phyloP scores from a whole-genome alignment of 345 rosid genomes.

The Eucalyptus erythrocorys region DNA sequence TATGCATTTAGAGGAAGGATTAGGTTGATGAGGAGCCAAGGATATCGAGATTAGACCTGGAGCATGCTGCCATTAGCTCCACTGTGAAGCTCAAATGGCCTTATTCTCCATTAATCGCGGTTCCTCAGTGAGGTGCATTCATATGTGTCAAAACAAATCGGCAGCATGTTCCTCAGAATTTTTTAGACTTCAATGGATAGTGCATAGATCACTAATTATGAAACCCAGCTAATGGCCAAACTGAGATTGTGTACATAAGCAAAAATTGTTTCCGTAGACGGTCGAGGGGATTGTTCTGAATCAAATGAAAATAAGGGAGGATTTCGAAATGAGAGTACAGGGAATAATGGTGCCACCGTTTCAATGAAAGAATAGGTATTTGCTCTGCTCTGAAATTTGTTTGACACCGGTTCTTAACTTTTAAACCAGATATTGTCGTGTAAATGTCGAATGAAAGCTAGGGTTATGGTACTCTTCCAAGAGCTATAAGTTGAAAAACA shows the following conservation, averaged over 20 bases:
- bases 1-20: background rate
- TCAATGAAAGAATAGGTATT: fast-evolving
- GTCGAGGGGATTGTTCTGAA: background rate
- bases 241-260: background rate
- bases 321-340: fast-evolving
- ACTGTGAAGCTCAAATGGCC: background rate
- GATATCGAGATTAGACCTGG: background rate
- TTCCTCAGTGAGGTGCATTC: background rate
- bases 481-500: background rate
- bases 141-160: background rate
- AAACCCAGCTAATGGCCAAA: background rate
- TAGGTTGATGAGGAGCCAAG: background rate
- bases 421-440: too few relatives aligned
- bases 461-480: background rate
- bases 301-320: background rate
- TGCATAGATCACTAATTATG: background rate
- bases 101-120: background rate
- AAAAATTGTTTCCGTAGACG: background rate
- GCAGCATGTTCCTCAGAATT: background rate
- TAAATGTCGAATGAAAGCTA: background rate
- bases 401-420: background rate
- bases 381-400: background rate
- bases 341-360: background rate
- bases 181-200: fast-evolving
- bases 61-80: background rate